Evolutionary conservation across 2,329 filamentous ascomycete species (phyloP), one percentile per base, ranked within the genome.

Genomic region (Colletotrichum sidae): DNA sequence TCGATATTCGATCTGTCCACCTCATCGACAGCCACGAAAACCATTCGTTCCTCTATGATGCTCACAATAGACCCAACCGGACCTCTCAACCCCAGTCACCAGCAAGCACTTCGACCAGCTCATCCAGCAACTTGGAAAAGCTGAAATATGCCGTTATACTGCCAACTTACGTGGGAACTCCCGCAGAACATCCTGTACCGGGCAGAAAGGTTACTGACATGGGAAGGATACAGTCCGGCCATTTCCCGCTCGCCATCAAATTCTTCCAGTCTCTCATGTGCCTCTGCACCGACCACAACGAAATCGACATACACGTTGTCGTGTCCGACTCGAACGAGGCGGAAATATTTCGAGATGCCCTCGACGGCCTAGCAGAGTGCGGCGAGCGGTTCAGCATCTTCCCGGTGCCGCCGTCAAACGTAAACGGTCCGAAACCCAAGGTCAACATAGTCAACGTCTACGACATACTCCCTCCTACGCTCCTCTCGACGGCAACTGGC

Each of bases 241-340:
- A 65, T 6, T 52, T 65, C 2, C 52, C 52, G 2, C 41, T 62
- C 2, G 58, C 42, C 5, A 49, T 62, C 12, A 42, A 62, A 2
- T 65, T 65, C 15, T 35, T 65, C 3, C 62, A 65, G 9, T 62
- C 62, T 3, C 47, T 56, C 8, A 53, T 62, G 52, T 65, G 62
- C 6, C 62, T 62, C 11, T 65, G 58, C 25, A 62, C 39, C 8
- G 62, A 65, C n/a, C 35, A 65, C 13, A n/a, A 34, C 4, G 52
- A 65, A 25, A 44, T 65, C 25, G 59, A 53, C 3, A 42, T 65
- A 2, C 46, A 65, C 7, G 41, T 57, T 2, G 39, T 65, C 8
- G 58, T 62, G 2, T 62, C 62, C 1, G 47, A 65, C 15, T 65
- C 47, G 1, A 37, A 17, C 2, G 62, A 65, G 52, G 37, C 35